A percentile compares a stretch with the other conserved stretches of the same genome.
phyloP scores from a whole-genome alignment of 192 early-diverging fungal genomes.

The Jimgerdemannia flammicorona region DNA sequence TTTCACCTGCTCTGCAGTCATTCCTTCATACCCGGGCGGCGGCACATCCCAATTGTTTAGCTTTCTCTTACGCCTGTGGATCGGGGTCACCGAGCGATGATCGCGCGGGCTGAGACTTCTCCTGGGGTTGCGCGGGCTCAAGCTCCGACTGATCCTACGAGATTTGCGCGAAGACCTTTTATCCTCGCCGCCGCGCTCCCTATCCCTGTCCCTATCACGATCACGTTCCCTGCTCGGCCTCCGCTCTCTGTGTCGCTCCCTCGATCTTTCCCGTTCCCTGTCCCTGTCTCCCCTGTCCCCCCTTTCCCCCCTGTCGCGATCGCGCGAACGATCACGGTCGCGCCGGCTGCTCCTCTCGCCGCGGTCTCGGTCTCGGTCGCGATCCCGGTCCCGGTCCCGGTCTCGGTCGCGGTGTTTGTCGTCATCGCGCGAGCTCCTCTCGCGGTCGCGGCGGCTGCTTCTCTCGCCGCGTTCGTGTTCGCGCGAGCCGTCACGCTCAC shows the following conservation, averaged over 20 bases:
- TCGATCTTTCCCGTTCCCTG: constrained; percentile 33
- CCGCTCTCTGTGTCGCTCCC: constrained; percentile 23
- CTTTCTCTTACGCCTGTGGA: constrained; percentile 74
- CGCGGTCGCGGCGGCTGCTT: background rate
- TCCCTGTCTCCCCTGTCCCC: background rate
- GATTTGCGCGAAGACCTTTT: constrained; percentile 11
- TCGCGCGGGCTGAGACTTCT: constrained; percentile 34
- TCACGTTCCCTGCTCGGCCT: background rate
- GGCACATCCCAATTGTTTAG: constrained; percentile 91
- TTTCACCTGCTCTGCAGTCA: constrained; percentile 86
- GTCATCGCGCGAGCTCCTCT: constrained; percentile 30
- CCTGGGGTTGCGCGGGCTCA: constrained; percentile 41
- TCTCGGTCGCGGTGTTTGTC: constrained; percentile 38
- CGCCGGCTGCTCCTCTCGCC: constrained; percentile 38
- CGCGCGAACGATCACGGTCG: constrained; percentile 23
- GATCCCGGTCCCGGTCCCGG: constrained; percentile 43
- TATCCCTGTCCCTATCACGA: constrained; percentile 28
- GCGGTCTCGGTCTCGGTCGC: constrained; percentile 47
- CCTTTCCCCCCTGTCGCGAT: constrained; percentile 19
- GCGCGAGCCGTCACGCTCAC: background rate
- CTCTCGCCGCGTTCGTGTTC: background rate
- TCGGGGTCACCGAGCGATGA: constrained; percentile 52
- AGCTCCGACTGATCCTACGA: constrained; percentile 12
- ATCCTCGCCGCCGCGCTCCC: constrained; percentile 30
- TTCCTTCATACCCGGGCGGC: constrained; percentile 84